phyloP scores from a whole-genome alignment of 2,329 filamentous ascomycete genomes.

The Aspergillus versicolor region DNA sequence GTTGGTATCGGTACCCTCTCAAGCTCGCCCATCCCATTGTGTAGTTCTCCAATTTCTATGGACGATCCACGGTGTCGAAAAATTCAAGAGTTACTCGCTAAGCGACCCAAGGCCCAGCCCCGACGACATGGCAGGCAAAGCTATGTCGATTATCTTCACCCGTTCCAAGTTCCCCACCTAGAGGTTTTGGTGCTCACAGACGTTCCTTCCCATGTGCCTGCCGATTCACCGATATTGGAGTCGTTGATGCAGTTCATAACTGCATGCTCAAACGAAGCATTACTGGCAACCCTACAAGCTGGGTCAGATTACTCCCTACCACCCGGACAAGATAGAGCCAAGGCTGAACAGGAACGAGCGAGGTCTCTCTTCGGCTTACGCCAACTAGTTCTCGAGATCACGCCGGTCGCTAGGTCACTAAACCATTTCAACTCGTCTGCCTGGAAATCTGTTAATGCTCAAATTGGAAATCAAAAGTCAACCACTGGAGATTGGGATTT shows the following conservation, averaged over 20 bases:
- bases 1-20: conserved; percentile 9
- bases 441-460: conserved; percentile 46
- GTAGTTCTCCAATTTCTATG: conserved; percentile 19
- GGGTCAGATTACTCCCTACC: conserved; percentile 58
- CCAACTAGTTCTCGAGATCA: conserved; percentile 58
- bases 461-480: conserved; percentile 51
- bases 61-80: conserved; percentile 29
- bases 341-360: conserved; percentile 50
- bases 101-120: conserved; percentile 35
- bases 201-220: conserved; percentile 48
- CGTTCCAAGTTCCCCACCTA: conserved; percentile 55
- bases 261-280: conserved; percentile 56
- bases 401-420: conserved; percentile 28
- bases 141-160: conserved; percentile 47
- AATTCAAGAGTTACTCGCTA: conserved; percentile 40
- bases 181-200: conserved; percentile 58
- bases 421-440: conserved; percentile 19
- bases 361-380: conserved; percentile 55
- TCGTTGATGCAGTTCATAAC: conserved; percentile 56
- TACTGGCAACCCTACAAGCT: conserved; percentile 54
- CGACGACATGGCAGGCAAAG: conserved; percentile 27
- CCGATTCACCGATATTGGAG: conserved; percentile 42
- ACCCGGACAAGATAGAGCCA: conserved; percentile 53
- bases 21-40: conserved; percentile 14
- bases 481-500: conserved; percentile 60